phyloP scores from a whole-genome alignment of 805 yeast species.

The Lipomyces lipofer region DNA sequence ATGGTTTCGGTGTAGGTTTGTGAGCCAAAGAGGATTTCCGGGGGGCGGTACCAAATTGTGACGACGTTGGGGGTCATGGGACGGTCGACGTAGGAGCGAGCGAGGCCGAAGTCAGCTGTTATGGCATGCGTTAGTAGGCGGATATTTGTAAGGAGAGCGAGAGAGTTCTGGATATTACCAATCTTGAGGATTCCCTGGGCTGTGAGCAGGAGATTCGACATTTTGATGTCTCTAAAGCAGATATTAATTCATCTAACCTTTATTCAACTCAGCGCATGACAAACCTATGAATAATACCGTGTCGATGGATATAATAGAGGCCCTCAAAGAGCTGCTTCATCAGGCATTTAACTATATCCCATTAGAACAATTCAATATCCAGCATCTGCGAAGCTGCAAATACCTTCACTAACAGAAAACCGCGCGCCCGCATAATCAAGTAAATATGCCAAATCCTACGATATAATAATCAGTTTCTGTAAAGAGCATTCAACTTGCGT shows the following conservation, averaged over 20 bases:
- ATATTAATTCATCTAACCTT: too few relatives aligned
- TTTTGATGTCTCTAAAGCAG: slow-evolving; percentile 27
- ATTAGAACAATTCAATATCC: neutral
- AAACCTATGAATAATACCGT: slow-evolving; percentile 23
- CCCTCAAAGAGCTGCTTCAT: slow-evolving; percentile 25
- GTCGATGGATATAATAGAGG: slow-evolving; percentile 22
- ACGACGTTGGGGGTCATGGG: slow-evolving; percentile 53
- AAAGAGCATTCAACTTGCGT: neutral
- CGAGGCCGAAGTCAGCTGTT: slow-evolving; percentile 31
- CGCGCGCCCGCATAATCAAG: slow-evolving; percentile 14
- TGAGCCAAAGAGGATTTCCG: slow-evolving; percentile 84
- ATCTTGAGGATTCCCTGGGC: slow-evolving; percentile 25
- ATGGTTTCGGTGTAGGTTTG: slow-evolving; percentile 86
- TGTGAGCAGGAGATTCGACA: slow-evolving; percentile 28
- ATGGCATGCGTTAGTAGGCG: too few relatives aligned
- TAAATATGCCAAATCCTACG: slow-evolving; percentile 25
- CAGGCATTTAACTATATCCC: slow-evolving; percentile 18
- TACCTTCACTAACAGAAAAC: slow-evolving; percentile 24
- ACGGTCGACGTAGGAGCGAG: slow-evolving; percentile 38
- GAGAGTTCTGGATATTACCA: too few relatives aligned
- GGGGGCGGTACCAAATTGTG: slow-evolving; percentile 96
- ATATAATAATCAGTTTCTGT: neutral
- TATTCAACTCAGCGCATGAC: too few relatives aligned
- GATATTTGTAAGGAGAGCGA: neutral
- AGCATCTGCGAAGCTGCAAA: neutral